Evolutionary conservation across 257 asterid species (phyloP).

Genomic region (Penstemon davidsonii): DNA sequence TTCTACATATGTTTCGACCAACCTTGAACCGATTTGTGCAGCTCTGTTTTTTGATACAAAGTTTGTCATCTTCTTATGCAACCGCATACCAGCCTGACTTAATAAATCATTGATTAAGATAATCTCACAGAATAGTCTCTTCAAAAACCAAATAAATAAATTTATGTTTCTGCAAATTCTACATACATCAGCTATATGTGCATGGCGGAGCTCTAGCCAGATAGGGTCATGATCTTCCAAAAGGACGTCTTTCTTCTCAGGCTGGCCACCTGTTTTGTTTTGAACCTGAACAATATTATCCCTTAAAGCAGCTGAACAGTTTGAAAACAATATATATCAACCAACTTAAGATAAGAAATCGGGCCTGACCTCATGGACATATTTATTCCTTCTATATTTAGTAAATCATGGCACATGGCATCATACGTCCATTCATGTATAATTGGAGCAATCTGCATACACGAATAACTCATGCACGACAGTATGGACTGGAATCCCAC

Average conservation of each 20-base stretch:
- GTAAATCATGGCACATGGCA: conserved; percentile 97
- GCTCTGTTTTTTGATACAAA: conserved; percentile 81
- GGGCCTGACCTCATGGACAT: conserved; percentile 78
- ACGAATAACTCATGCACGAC: conserved; percentile 17
- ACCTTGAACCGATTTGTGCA: conserved; percentile 47
- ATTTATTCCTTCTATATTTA: conserved; percentile 93
- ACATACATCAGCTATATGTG: conserved; percentile 98
- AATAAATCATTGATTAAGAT: conserved; percentile 33
- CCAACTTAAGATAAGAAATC: conserved; percentile 17
- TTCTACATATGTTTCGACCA: conserved; percentile 27
- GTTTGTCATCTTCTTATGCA: conserved; percentile 97
- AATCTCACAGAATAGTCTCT: conserved; percentile 7
- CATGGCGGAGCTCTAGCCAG: conserved; percentile 98
- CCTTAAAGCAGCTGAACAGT: conserved; percentile 18
- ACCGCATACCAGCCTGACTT: conserved; percentile 84
- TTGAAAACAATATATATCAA: conserved; percentile 25
- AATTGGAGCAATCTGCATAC: conserved; percentile 80
- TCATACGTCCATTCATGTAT: conserved; percentile 99
- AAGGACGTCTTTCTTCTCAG: conserved; percentile 96
- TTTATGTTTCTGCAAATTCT: conserved; percentile 21
- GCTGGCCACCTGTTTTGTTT: conserved; percentile 70
- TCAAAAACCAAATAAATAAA: conserved; percentile 18
- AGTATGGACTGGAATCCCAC: conserved; percentile 1
- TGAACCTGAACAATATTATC: conserved; percentile 62
- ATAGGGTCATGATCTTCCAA: conserved; percentile 98